These are phyloP conservation scores for Aspergillus egyptiacus DNA, from an alignment of 495 filamentous ascomycete species.

Conservation along the genomic window DNA sequence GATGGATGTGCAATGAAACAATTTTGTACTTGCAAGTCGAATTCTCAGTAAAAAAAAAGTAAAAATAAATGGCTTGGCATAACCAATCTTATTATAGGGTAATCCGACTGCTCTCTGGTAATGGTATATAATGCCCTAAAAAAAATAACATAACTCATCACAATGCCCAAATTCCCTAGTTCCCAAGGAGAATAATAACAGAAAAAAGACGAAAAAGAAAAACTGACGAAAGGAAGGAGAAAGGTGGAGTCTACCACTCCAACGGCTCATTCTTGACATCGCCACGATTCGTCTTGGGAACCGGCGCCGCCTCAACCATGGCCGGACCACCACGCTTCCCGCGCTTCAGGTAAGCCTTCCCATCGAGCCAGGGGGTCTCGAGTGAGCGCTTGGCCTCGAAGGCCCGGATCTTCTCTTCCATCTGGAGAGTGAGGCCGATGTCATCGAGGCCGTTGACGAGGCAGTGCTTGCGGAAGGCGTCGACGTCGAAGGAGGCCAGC, in stretches of 20 bases:
- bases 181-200: background rate
- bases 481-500: slow-evolving; percentile 76
- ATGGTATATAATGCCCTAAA: slow-evolving; percentile 5
- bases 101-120: slow-evolving; percentile 4
- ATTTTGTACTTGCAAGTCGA: background rate
- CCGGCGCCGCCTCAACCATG: slow-evolving; percentile 72
- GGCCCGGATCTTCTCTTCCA: slow-evolving; percentile 77
- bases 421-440: slow-evolving; percentile 88
- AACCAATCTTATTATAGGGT: background rate
- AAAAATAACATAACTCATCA: no score
- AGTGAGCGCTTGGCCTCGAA: slow-evolving; percentile 73
- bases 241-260: slow-evolving; percentile 63
- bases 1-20: background rate
- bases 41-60: background rate
- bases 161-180: background rate
- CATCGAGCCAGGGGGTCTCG: slow-evolving; percentile 90
- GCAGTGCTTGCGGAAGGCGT: slow-evolving; percentile 90
- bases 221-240: background rate
- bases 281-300: slow-evolving; percentile 88
- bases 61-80: no score
- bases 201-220: background rate
- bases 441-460: slow-evolving; percentile 93
- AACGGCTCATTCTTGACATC: slow-evolving; percentile 79
- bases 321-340: slow-evolving; percentile 55
- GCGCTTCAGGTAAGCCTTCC: slow-evolving; percentile 73